Conservation (phyloP, 2,329 filamentous ascomycete species). For the Monosporascus sp. region DNA sequence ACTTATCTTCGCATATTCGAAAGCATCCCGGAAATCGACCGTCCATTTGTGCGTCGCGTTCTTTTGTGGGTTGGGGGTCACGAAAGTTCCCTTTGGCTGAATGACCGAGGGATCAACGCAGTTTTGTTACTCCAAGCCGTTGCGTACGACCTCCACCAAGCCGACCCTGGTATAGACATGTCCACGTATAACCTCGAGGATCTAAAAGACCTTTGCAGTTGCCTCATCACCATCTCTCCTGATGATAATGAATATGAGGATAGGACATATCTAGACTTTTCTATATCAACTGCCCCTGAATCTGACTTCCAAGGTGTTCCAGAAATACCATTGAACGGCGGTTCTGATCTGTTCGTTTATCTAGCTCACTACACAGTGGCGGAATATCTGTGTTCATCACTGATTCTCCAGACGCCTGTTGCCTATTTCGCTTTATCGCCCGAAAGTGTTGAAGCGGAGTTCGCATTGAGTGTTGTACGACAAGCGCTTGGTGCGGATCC, state of each 20-base stretch:
- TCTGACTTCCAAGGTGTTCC: neutral
- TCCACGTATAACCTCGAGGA: neutral
- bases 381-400: conserved; percentile 6
- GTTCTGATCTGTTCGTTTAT: neutral
- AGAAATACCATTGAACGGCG: neutral
- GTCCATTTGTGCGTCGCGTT: neutral
- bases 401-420: neutral
- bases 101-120: neutral
- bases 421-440: neutral
- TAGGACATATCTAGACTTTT: no score
- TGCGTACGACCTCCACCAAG: neutral
- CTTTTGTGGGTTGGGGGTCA: neutral
- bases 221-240: neutral
- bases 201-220: neutral
- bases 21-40: conserved; percentile 3
- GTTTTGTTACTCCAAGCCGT: neutral
- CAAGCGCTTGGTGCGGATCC: neutral
- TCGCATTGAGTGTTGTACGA: neutral
- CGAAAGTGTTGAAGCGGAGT: neutral
- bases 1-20: conserved; percentile 10
- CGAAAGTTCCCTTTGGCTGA: neutral
- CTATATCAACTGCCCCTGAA: neutral
- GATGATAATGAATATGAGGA: neutral
- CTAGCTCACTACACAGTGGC: conserved; percentile 12
- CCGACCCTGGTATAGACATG: neutral